A percentile compares a stretch with the other conserved stretches of the same genome.
These are phyloP conservation scores for Tylopilus orsonianus DNA, from an alignment of 1,284 basidiomycete genomes.

Conservation along the genomic window DNA sequence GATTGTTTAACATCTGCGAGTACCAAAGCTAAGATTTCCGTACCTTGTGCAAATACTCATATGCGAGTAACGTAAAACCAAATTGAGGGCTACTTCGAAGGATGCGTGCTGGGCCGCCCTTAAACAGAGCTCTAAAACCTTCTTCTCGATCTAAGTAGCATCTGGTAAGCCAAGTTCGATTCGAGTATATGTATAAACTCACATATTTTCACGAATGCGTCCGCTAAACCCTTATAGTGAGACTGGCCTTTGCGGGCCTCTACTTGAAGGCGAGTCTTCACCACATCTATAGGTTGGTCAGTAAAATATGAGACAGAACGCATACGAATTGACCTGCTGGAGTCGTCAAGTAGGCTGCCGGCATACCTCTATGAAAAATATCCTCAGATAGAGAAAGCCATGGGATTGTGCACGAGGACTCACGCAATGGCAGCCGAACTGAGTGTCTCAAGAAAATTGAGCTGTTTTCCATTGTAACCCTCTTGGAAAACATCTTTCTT, in stretches of 20 bases:
- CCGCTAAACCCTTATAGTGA: constrained; percentile 86
- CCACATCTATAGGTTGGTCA: constrained; percentile 68
- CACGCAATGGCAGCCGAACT: constrained; percentile 80
- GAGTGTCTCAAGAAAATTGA: constrained; percentile 90
- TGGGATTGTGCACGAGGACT: constrained; percentile 35
- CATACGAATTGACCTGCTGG: constrained; percentile 62
- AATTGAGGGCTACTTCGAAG: constrained; percentile 88
- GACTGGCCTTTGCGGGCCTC: constrained; percentile 93
- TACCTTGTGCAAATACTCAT: constrained; percentile 79
- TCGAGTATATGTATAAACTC: constrained; percentile 26
- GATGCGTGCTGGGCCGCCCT: constrained; percentile 91
- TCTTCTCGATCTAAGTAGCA: constrained; percentile 70
- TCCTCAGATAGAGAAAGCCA: constrained; percentile 19
- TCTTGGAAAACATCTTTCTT: constrained; percentile 96
- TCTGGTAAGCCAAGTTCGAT: constrained; percentile 14
- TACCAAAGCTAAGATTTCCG: constrained; percentile 10
- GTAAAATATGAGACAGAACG: neutral
- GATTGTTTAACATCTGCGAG: neutral
- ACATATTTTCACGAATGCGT: constrained; percentile 92
- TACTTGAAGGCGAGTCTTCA: constrained; percentile 98
- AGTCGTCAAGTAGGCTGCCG: constrained; percentile 85
- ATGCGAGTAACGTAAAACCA: constrained; percentile 90
- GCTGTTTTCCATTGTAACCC: constrained; percentile 92
- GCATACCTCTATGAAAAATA: constrained; percentile 77
- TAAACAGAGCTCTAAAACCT: constrained; percentile 89